These are phyloP conservation scores for Fonsecaea monophora DNA, from an alignment of 2,329 filamentous ascomycete species.

Conservation along the genomic window DNA sequence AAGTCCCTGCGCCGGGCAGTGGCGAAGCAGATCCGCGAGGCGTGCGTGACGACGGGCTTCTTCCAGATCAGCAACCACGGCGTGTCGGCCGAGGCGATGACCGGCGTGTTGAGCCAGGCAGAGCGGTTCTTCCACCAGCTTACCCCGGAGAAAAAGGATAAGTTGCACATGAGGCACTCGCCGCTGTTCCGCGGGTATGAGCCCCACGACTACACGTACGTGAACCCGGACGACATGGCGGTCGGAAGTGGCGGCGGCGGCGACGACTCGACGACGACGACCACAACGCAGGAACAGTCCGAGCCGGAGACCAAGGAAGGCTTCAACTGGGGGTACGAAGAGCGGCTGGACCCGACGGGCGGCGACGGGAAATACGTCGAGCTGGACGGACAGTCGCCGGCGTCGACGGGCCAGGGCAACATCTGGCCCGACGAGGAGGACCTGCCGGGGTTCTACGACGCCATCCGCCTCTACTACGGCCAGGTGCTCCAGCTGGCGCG, in stretches of 20 bases:
- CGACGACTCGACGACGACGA: neutral
- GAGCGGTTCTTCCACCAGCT: conserved; percentile 55
- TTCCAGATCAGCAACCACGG: conserved; percentile 63
- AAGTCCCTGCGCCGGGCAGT: conserved; percentile 26
- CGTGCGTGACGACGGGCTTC: conserved; percentile 59
- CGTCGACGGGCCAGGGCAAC: conserved; percentile 28
- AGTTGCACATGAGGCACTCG: conserved; percentile 49
- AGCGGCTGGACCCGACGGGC: conserved; percentile 36
- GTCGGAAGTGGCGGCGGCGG: neutral
- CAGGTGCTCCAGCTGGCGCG: conserved; percentile 60
- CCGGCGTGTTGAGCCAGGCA: conserved; percentile 51
- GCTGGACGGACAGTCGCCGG: conserved; percentile 34
- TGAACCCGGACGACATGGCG: conserved; percentile 37
- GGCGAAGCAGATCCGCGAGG: conserved; percentile 50
- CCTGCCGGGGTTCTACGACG: conserved; percentile 54
- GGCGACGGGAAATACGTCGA: conserved; percentile 38
- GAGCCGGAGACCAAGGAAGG: conserved; percentile 39
- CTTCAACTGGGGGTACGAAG: conserved; percentile 42
- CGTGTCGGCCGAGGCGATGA: conserved; percentile 51
- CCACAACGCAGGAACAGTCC: neutral
- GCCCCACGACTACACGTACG: conserved; percentile 35
- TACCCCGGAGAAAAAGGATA: conserved; percentile 37
- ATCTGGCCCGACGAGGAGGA: conserved; percentile 38
- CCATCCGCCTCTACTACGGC: conserved; percentile 57
- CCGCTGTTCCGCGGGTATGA: conserved; percentile 42